These are phyloP conservation scores for Botrytis pseudocinerea DNA, from an alignment of 2,329 filamentous ascomycete genomes.

Conservation along the genomic window DNA sequence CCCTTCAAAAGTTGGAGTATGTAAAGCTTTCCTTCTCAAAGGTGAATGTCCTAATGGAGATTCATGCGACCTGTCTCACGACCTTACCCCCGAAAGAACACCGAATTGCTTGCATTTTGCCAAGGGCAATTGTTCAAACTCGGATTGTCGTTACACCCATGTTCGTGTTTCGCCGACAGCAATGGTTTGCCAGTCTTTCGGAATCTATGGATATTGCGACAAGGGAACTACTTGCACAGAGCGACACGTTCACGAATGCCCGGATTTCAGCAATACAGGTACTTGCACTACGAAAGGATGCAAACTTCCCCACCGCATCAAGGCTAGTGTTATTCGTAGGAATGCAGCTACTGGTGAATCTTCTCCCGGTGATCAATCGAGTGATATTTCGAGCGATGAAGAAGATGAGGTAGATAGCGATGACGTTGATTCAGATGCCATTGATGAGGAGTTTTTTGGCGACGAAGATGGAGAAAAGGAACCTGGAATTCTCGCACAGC, in stretches of 20 bases:
- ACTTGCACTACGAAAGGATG: slow-evolving; percentile 79
- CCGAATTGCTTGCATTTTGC: slow-evolving; percentile 89
- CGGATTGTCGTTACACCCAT: slow-evolving; percentile 84
- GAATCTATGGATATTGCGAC: slow-evolving; percentile 83
- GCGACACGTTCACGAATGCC: slow-evolving; percentile 90
- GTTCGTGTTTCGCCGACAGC: slow-evolving; percentile 74
- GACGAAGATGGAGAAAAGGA: slow-evolving; percentile 54
- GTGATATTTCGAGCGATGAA: slow-evolving; percentile 75
- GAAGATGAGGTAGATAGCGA: slow-evolving; percentile 67
- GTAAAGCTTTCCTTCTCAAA: slow-evolving; percentile 82
- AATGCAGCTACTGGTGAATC: slow-evolving; percentile 50
- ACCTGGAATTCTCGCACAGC: slow-evolving; percentile 56
- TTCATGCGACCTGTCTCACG: slow-evolving; percentile 88
- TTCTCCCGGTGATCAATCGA: slow-evolving; percentile 54
- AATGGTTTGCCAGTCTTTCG: slow-evolving; percentile 81
- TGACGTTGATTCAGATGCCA: slow-evolving; percentile 76
- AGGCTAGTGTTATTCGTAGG: slow-evolving; percentile 75
- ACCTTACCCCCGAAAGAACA: slow-evolving; percentile 77
- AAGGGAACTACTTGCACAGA: slow-evolving; percentile 75
- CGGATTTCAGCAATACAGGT: slow-evolving; percentile 90
- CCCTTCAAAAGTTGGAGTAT: slow-evolving; percentile 81
- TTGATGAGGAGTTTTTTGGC: slow-evolving; percentile 63
- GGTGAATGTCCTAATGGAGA: slow-evolving; percentile 75
- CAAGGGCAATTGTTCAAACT: slow-evolving; percentile 85
- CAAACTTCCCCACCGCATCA: slow-evolving; percentile 82